Base-by-base conservation (phyloP, 345 rosid genomes). In the Isatis tinctoria region DNA sequence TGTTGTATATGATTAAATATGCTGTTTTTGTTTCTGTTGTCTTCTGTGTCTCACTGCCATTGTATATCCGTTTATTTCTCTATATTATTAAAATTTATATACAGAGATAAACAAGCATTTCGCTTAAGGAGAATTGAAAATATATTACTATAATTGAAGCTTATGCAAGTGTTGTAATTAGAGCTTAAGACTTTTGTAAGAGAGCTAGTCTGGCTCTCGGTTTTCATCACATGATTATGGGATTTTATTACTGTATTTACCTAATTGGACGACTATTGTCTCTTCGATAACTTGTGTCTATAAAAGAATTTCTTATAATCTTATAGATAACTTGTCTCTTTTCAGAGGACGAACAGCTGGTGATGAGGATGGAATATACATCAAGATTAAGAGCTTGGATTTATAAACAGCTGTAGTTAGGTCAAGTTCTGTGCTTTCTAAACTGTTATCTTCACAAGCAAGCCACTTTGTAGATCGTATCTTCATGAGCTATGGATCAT, bases 301-400 rank as follows among this genome's bases (percentile, higher is more conserved):
- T n/a, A n/a, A n/a, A n/a, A n/a, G n/a, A n/a, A n/a, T n/a, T n/a
- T n/a, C n/a, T n/a, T n/a, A n/a, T n/a, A n/a, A n/a, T n/a, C n/a
- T n/a, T n/a, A n/a, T 93, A 73, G 90, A 89, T 80, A 79, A 88
- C 65, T 72, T 57, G 81, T 82, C 89, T 65, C 80, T 89, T 35
- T 91, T 89, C 57, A 11, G 18, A 22, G 96, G 97, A 64, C 80
- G 94, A 73, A 83, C 93, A 70, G 90, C 97, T 22, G 48, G 91
- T 57, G 78, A 87, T n/a, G n/a, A n/a, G n/a, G n/a, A n/a, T n/a
- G n/a, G n/a, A n/a, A n/a, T n/a, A n/a, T n/a, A n/a, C n/a, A n/a
- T n/a, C n/a, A n/a, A n/a, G n/a, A n/a, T n/a, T n/a, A n/a, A n/a
- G n/a, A n/a, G n/a, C n/a, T n/a, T n/a, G n/a, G n/a, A n/a, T n/a